Evolutionary conservation across 129 eudicot genomes (phyloP).

Genomic region (Flaveria brownii): DNA sequence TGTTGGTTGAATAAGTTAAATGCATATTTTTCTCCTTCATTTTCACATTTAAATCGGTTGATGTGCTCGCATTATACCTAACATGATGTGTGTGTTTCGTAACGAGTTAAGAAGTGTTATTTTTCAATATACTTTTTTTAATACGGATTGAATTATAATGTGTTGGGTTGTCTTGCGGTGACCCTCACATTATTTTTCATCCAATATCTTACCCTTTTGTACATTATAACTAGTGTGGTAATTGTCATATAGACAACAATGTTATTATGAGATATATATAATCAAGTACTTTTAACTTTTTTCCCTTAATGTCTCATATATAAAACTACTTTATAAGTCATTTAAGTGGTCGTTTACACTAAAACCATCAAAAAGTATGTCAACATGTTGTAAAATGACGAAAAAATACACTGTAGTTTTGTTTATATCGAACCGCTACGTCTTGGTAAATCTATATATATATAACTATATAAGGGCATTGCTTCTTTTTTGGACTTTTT

Average conservation of each 20-base stretch:
- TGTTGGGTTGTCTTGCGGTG: background rate
- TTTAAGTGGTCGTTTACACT: too few species aligned
- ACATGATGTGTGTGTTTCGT: background rate
- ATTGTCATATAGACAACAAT: background rate
- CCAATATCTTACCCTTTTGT: background rate
- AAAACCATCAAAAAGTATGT: too few species aligned
- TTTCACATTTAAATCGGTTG: background rate
- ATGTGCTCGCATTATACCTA: background rate
- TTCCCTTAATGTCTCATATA: too few species aligned
- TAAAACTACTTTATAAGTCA: background rate
- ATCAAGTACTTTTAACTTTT: too few species aligned
- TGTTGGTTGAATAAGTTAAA: slow-evolving; percentile 35
- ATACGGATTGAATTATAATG: background rate
- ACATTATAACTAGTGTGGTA: background rate
- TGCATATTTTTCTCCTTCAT: background rate
- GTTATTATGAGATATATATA: background rate
- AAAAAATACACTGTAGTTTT: too few species aligned
- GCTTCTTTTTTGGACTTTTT: too few species aligned
- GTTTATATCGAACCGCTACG: too few species aligned
- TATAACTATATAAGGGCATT: too few species aligned
- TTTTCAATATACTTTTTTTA: background rate
- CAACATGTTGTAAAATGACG: too few species aligned
- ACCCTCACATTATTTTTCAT: background rate
- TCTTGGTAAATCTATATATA: too few species aligned
- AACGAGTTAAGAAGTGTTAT: background rate